Base-by-base conservation (phyloP, 2,329 filamentous ascomycete genomes). In the Sporothrix pseudoabietina region DNA sequence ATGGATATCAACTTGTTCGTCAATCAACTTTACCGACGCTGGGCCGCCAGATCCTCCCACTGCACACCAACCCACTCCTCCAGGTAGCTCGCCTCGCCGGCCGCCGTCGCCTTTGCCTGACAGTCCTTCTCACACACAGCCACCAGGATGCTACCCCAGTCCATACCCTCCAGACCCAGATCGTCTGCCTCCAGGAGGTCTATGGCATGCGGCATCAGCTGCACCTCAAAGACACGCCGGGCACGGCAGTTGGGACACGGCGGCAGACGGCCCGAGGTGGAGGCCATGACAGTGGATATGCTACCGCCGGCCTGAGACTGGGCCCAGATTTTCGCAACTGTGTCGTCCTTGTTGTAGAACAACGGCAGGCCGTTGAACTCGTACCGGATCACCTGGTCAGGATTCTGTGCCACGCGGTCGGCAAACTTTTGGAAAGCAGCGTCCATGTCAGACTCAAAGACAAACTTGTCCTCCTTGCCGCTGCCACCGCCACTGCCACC, bases 1-100 rank as follows among this genome's bases (percentile, higher is more conserved):
- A 30, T 47, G 35, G 22, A 66, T 66, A 66, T 47, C 44, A 16
- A 44, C 61, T 65, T 54, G 8, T 2, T 2, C 19, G 14, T 26
- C 41, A 16, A 16, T 59, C 26, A n/a, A 12, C 22, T 39, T 49
- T 52, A 72, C 78, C 83, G 85, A 44, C 80, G 78, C 75, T 78
- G 77, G 63, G 77, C 75, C 55, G 80, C 80, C 75, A 89, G 78
- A 82, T 98, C 94, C 82, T 99, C 96, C 96, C 95, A 99, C 82
- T 99, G 96, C 76, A 98, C 96, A 7, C 95, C 96, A n/a, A 88
- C 90, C 95, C 96, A 99, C 82, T 99, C 96, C 84, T 98, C 96
- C 22, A 94, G 79, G 82, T 97, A 98, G 1, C 91, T 93, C 0
- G 90, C 88, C 78, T 90, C 86, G 0, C 90, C 92, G 49, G 86